Percentiles rank a stretch among this genome's conserved stretches.
Conservation (phyloP, 2,329 filamentous ascomycete genomes). For the Raffaelea ambrosiae region DNA sequence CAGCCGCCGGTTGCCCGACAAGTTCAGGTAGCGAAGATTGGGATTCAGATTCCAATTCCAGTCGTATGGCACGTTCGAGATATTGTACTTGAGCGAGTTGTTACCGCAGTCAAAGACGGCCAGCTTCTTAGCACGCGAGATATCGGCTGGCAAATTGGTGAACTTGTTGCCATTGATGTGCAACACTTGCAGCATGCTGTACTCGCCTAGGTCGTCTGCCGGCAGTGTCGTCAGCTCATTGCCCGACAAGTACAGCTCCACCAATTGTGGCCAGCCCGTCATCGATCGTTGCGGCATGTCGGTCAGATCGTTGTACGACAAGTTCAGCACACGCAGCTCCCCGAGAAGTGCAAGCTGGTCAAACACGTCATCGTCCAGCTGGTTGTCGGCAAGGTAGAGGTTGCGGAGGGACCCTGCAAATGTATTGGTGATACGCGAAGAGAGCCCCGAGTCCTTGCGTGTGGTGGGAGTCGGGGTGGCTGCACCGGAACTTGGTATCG, state of each 20-base stretch:
- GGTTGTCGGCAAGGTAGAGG: slow-evolving; percentile 85
- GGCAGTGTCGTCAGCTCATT: slow-evolving; percentile 89
- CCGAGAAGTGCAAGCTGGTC: slow-evolving; percentile 76
- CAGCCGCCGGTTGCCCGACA: slow-evolving; percentile 92
- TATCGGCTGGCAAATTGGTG: slow-evolving; percentile 88
- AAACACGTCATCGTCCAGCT: slow-evolving; percentile 89
- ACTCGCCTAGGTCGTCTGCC: slow-evolving; percentile 88
- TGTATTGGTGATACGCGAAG: slow-evolving; percentile 70
- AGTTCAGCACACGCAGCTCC: slow-evolving; percentile 80
- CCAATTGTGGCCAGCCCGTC: slow-evolving; percentile 79
- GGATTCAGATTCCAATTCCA: slow-evolving; percentile 99
- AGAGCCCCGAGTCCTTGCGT: slow-evolving; percentile 85
- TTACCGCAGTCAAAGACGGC: slow-evolving; percentile 90
- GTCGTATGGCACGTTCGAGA: slow-evolving; percentile 97
- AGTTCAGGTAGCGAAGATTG: slow-evolving; percentile 86
- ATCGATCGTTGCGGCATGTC: slow-evolving; percentile 87
- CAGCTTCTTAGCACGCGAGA: slow-evolving; percentile 87
- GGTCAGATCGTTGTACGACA: slow-evolving; percentile 90
- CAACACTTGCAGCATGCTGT: slow-evolving; percentile 75
- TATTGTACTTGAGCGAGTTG: slow-evolving; percentile 96
- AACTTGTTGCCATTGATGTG: slow-evolving; percentile 98
- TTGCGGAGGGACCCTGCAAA: slow-evolving; percentile 82
- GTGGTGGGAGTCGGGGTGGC: slow-evolving; percentile 43
- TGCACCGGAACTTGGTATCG: slow-evolving; percentile 36
- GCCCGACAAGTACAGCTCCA: slow-evolving; percentile 88